Evolutionary conservation across 306 rosid species (phyloP).

Genomic region (Alnus glutinosa): DNA sequence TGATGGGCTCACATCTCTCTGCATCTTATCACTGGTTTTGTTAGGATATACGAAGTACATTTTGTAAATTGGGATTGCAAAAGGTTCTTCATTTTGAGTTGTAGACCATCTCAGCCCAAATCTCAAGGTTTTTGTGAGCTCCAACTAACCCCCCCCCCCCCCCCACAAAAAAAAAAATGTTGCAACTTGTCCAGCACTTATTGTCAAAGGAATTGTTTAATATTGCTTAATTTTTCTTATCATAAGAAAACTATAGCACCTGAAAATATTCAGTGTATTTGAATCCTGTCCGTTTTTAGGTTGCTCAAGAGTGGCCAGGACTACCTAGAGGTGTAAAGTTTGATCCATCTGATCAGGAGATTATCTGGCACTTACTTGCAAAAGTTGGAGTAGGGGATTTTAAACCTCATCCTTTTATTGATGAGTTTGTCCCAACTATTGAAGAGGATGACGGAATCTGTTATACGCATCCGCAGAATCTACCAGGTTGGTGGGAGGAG

Average conservation of each 20-base stretch:
- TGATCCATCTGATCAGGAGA: conserved; percentile 87
- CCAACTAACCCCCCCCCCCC: background rate
- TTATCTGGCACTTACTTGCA: conserved; percentile 71
- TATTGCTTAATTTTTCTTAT: background rate
- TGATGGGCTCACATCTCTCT: background rate
- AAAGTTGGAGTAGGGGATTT: conserved; percentile 51
- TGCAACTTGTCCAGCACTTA: background rate
- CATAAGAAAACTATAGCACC: background rate
- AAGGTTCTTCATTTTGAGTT: conserved; percentile 1
- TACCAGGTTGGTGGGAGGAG: conserved; percentile 57
- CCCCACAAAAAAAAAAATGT: background rate
- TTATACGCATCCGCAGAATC: conserved; percentile 72
- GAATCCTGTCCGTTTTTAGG: conserved; percentile 44
- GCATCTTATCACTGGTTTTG: background rate
- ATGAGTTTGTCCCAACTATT: conserved; percentile 67
- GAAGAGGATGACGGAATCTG: conserved; percentile 72
- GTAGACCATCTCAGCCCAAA: background rate
- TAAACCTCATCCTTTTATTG: conserved; percentile 73
- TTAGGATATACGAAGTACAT: background rate
- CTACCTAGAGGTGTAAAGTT: conserved; percentile 89
- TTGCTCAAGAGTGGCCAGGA: conserved; percentile 84
- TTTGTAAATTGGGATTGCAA: conserved; percentile 3
- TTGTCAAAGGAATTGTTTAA: background rate
- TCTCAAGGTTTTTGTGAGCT: background rate
- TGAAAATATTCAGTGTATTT: conserved; percentile 13